These are phyloP conservation scores for Wickerhamomyces canadensis DNA, from an alignment of 805 yeast genomes.

Conservation along the genomic window DNA sequence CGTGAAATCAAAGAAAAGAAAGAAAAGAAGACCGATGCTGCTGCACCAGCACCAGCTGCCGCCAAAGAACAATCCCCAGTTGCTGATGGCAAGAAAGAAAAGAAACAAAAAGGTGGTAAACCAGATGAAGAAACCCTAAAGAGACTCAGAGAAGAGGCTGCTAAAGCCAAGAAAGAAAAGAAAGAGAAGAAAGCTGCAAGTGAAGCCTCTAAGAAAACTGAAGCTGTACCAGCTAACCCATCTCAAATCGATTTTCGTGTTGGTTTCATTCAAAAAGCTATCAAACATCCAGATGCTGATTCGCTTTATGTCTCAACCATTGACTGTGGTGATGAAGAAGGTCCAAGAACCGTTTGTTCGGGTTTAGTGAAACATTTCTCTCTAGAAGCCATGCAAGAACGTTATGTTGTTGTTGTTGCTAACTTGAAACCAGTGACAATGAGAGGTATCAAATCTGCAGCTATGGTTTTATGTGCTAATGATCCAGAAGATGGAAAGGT, in stretches of 20 bases:
- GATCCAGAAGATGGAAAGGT: conserved; percentile 62
- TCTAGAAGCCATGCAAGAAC: conserved; percentile 91
- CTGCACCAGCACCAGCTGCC: conserved; percentile 16
- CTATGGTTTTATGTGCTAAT: conserved; percentile 96
- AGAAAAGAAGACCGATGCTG: conserved; percentile 38
- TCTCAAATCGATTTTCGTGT: conserved; percentile 88
- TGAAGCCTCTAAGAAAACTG: conserved; percentile 45
- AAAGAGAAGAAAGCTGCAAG: conserved; percentile 40
- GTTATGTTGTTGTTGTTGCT: conserved; percentile 86
- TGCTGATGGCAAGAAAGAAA: conserved; percentile 35
- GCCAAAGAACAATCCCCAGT: conserved; percentile 18
- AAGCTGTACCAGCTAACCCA: conserved; percentile 66
- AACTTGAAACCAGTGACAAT: conserved; percentile 96
- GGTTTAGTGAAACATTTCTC: conserved; percentile 89
- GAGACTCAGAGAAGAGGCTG: conserved; percentile 45
- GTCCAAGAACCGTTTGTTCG: conserved; percentile 97
- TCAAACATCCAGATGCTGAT: conserved; percentile 98
- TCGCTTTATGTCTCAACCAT: conserved; percentile 93
- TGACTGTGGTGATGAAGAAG: conserved; percentile 92
- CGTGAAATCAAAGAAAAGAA: conserved; percentile 62
- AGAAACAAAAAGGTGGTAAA: conserved; percentile 39
- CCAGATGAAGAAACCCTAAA: conserved; percentile 44
- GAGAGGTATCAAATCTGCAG: conserved; percentile 95
- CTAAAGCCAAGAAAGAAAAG: conserved; percentile 60
- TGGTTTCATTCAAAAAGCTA: conserved; percentile 94